A percentile compares a stretch with the other conserved stretches of the same genome.
phyloP scores from a whole-genome alignment of 1,139 yeast species.

The Candida albicans region DNA sequence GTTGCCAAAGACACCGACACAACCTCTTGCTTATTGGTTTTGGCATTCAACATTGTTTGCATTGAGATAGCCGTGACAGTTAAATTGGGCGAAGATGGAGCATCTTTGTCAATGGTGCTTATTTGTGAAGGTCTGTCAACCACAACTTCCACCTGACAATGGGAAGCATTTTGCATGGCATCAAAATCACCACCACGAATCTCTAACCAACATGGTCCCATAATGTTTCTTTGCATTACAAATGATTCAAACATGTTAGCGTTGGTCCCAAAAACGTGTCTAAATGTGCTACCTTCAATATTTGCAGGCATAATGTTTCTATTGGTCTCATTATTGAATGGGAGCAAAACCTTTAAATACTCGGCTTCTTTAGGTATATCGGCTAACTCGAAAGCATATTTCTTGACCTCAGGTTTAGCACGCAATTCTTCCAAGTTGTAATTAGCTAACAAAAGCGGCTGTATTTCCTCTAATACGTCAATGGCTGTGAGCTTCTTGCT shows the following conservation, averaged over 20 bases:
- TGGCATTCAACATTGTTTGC: slow-evolving; percentile 74
- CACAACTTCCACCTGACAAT: slow-evolving; percentile 75
- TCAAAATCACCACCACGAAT: slow-evolving; percentile 63
- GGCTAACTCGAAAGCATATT: slow-evolving; percentile 86
- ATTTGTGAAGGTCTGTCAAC: slow-evolving; percentile 52
- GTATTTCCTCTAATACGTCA: slow-evolving; percentile 79
- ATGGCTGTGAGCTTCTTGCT: slow-evolving; percentile 41
- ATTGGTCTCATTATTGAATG: slow-evolving; percentile 62
- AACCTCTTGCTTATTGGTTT: slow-evolving; percentile 79
- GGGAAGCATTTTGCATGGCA: slow-evolving; percentile 66
- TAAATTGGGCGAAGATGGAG: slow-evolving; percentile 57
- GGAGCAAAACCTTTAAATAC: slow-evolving; percentile 76
- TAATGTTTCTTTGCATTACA: slow-evolving; percentile 75
- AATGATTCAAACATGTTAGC: slow-evolving; percentile 80
- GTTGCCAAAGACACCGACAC: slow-evolving; percentile 80
- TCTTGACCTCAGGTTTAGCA: slow-evolving; percentile 70
- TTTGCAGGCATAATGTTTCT: slow-evolving; percentile 57
- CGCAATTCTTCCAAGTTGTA: slow-evolving; percentile 62
- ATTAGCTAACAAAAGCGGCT: slow-evolving; percentile 61
- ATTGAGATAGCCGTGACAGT: slow-evolving; percentile 75
- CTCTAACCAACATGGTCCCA: slow-evolving; percentile 98
- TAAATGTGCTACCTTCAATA: slow-evolving; percentile 73
- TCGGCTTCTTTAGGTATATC: slow-evolving; percentile 80
- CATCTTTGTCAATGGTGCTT: slow-evolving; percentile 49
- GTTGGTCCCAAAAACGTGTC: slow-evolving; percentile 77